Percentiles rank a stretch among this genome's conserved stretches.
Conservation (phyloP, 768 basidiomycete genomes). For the Xerocomus potaroensis region DNA sequence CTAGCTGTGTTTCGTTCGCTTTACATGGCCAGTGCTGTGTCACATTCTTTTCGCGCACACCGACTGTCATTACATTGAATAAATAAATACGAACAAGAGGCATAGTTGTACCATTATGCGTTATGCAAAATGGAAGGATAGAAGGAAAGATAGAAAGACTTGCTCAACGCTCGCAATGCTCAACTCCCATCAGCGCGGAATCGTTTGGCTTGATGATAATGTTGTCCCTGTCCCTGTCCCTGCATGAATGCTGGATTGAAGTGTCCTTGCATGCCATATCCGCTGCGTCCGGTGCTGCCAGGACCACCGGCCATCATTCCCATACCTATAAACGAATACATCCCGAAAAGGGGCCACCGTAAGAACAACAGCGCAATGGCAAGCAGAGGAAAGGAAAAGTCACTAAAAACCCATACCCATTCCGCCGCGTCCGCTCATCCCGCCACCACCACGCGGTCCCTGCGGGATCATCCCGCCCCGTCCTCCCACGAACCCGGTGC, state of each 20-base stretch:
- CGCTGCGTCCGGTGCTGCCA: slow-evolving; percentile 32
- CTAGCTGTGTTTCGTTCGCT: too few relatives aligned
- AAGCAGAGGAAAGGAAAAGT: slow-evolving; percentile 6
- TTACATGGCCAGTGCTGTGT: not conserved
- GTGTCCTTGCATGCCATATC: slow-evolving; percentile 55
- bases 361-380: slow-evolving; percentile 25
- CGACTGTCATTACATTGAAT: slow-evolving; percentile 27
- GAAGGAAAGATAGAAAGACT: not conserved
- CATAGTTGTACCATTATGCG: not conserved
- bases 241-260: slow-evolving; percentile 75
- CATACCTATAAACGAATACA: slow-evolving; percentile 41
- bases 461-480: slow-evolving; percentile 54
- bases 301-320: slow-evolving; percentile 46
- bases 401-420: slow-evolving; percentile 48
- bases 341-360: slow-evolving; percentile 20
- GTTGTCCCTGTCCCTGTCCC: slow-evolving; percentile 40
- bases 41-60: not conserved
- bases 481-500: slow-evolving; percentile 38
- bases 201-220: slow-evolving; percentile 47
- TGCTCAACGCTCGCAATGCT: not conserved
- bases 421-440: slow-evolving; percentile 44
- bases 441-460: slow-evolving; percentile 38
- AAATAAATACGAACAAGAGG: slow-evolving; percentile 15
- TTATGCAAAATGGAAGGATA: slow-evolving; percentile 1
- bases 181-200: slow-evolving; percentile 52